Conservation (phyloP, 2,329 filamentous ascomycete genomes). For the Neopestalotiopsis clavispora region DNA sequence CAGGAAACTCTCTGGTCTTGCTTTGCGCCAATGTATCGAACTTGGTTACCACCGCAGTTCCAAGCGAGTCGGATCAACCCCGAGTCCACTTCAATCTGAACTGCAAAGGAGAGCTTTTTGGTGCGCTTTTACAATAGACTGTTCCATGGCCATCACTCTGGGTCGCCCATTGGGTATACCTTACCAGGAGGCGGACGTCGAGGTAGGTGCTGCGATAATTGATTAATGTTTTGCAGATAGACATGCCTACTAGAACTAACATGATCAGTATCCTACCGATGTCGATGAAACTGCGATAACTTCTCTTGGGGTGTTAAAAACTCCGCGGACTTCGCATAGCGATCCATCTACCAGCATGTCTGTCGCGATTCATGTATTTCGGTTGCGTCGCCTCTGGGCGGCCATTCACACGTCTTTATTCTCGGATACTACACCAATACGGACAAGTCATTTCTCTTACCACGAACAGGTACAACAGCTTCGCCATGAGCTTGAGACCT, state of each 20-base stretch:
- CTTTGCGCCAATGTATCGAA: constrained; percentile 38
- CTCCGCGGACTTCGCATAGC: constrained; percentile 11
- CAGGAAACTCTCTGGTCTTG: constrained; percentile 37
- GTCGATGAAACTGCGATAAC: background rate
- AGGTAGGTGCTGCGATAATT: too few species aligned
- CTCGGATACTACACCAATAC: background rate
- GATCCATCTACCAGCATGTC: constrained; percentile 12
- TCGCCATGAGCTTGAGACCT: too few species aligned
- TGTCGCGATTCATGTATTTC: constrained; percentile 14
- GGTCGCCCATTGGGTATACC: constrained; percentile 2
- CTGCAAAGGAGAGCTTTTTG: constrained; percentile 21
- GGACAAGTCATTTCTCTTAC: too few species aligned
- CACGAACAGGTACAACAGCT: too few species aligned
- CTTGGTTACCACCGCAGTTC: constrained; percentile 36
- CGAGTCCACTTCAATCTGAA: constrained; percentile 3
- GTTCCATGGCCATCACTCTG: constrained; percentile 12
- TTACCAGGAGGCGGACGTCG: too few species aligned
- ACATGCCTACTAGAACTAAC: too few species aligned
- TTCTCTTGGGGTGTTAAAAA: background rate
- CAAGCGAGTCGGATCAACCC: constrained; percentile 10
- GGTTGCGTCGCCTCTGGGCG: constrained; percentile 19
- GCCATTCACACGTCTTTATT: constrained; percentile 12
- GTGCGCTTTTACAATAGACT: constrained; percentile 21
- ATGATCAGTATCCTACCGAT: too few species aligned
- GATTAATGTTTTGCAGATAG: too few species aligned